Percentiles rank a stretch among this genome's conserved stretches.
phyloP scores from a whole-genome alignment of 1,284 basidiomycete genomes.

The Rhodotorula sp. region DNA sequence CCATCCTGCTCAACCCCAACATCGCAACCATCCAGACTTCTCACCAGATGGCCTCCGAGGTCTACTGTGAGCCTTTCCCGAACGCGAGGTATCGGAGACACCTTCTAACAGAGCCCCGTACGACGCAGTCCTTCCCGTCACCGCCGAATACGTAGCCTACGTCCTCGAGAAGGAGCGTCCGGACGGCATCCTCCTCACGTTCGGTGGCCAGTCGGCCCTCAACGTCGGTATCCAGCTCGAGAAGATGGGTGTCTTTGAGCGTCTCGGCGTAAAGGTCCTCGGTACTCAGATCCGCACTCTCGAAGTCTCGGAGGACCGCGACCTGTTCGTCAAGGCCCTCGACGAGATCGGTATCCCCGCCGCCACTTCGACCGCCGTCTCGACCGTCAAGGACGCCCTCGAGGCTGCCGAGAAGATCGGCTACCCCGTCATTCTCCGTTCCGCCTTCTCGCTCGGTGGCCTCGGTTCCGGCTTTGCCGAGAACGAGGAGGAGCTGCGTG shows the following conservation, averaged over 20 bases:
- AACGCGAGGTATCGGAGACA: fast-evolving
- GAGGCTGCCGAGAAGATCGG: conserved; percentile 87
- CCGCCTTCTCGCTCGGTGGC: conserved; percentile 97
- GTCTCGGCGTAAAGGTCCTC: conserved; percentile 89
- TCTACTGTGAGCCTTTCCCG: conserved; percentile 62
- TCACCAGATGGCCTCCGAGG: conserved; percentile 90
- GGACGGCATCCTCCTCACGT: conserved; percentile 94
- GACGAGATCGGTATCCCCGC: conserved; percentile 99
- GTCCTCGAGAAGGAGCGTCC: conserved; percentile 98
- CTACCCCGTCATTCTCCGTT: conserved; percentile 96
- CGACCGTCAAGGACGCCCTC: conserved; percentile 88
- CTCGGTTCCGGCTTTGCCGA: conserved; percentile 98
- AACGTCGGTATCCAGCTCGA: conserved; percentile 98
- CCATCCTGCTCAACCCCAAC: conserved; percentile 95
- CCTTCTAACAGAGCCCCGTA: not conserved
- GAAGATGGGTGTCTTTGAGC: conserved; percentile 94
- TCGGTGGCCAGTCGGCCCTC: conserved; percentile 95
- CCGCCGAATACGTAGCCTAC: conserved; percentile 96
- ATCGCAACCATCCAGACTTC: conserved; percentile 92
- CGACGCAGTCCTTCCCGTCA: conserved; percentile 73
- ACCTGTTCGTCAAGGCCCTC: conserved; percentile 93
- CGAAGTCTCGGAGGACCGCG: conserved; percentile 95
- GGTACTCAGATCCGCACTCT: conserved; percentile 93
- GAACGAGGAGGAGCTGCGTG: conserved; percentile 89
- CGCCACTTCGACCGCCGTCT: conserved; percentile 94